A percentile compares a stretch with the other conserved stretches of the same genome.
These are phyloP conservation scores for Hirsutella rhossiliensis DNA, from an alignment of 2,329 filamentous ascomycete genomes.

Conservation along the genomic window DNA sequence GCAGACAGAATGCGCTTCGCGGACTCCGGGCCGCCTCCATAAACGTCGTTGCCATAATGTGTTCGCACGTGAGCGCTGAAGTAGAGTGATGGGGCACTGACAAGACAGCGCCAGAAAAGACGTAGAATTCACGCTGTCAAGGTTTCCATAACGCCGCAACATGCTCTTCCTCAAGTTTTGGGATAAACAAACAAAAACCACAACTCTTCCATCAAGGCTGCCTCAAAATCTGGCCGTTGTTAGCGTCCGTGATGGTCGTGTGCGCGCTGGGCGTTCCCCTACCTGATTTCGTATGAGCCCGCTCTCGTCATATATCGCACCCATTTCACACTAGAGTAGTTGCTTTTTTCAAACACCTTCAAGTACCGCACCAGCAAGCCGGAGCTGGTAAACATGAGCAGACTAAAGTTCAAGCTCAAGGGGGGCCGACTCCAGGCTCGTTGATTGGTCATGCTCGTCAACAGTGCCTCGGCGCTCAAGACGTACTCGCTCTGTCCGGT, in stretches of 20 bases:
- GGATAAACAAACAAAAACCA: neutral
- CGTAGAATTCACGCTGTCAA: neutral
- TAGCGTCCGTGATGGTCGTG: neutral
- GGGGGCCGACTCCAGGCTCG: conserved; percentile 94
- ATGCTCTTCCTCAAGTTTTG: neutral
- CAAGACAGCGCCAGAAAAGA: neutral
- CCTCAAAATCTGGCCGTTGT: conserved; percentile 20
- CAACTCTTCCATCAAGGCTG: neutral
- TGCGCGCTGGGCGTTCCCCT: conserved; percentile 6
- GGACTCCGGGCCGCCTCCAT: too few species aligned
- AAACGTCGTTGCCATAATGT: too few species aligned
- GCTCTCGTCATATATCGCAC: conserved; percentile 98
- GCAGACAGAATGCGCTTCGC: too few species aligned
- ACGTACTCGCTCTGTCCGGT: conserved; percentile 97
- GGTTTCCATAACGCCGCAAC: neutral
- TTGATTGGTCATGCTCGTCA: conserved; percentile 96
- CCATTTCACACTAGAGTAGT: conserved; percentile 98
- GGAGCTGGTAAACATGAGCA: conserved; percentile 97
- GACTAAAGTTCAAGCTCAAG: conserved; percentile 78
- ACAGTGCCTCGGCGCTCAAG: conserved; percentile 79
- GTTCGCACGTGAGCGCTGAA: too few species aligned
- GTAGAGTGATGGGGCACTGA: neutral
- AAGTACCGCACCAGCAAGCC: conserved; percentile 86
- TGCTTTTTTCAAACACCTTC: conserved; percentile 98
- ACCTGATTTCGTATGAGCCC: conserved; percentile 95